Base-by-base conservation (phyloP, 2,329 filamentous ascomycete species). In the Thermothelomyces thermophilus region DNA sequence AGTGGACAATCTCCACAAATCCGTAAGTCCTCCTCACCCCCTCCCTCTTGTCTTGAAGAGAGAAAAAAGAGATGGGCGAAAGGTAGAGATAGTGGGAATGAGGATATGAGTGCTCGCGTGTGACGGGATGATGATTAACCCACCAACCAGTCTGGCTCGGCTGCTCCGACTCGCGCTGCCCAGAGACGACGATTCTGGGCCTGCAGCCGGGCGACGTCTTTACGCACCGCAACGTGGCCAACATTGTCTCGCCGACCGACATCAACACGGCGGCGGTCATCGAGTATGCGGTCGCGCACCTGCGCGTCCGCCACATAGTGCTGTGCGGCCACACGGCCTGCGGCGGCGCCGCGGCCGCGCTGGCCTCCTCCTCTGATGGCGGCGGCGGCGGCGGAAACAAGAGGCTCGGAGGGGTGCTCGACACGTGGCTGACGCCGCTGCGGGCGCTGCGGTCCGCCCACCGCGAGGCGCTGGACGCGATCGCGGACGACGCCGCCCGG, bases 221-320 rank as follows among this genome's bases (percentile, higher is more conserved):
- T 66, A 85, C 89, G 46, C 88, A 94, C 73, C 86, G 89, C 65
- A 94, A 94, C 73, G 90, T 95, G 66, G 88, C 87, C 68, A 94
- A 94, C 72, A 80, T 91, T 62, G 71, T 94, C 56, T 81, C 82
- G 50, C 73, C 82, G 17, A 82, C 81, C 60, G 89, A 95, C 66
- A 78, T 91, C 66, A 87, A 81, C 70, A 82, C 83, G 30, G 76
- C 81, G 10, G 79, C 82, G 48, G 87, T 91, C 40, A 83, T 94
- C 63, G 84, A 91, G 64, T 94, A 84, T 64, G 85, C 87, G 37
- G 86, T 94, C 52, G 72, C 70, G 50, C 75, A 86, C 64, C 72
- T 94, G 31, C 80, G 84, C 60, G 83, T 87, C 59, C 76, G 83
- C 65, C 82, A 87, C 67, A 77, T 87, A 46, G 75, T 87, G 48